phyloP scores from a whole-genome alignment of 23 red algal genomes.

The Gracilariopsis chorda region DNA sequence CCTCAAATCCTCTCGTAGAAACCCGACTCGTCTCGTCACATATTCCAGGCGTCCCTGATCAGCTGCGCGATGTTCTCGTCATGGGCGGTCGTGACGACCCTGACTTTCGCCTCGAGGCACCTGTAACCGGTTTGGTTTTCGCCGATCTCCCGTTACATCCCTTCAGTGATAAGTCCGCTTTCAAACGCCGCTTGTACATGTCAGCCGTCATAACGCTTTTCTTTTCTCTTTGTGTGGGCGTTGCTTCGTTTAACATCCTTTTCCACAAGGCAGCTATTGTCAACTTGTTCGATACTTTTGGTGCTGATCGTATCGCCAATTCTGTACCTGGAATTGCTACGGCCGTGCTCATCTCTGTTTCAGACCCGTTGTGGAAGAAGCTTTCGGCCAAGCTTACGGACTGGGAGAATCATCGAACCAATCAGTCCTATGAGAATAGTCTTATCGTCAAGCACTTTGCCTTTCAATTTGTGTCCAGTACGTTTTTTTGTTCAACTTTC shows the following conservation, averaged over 20 bases:
- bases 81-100: constrained; percentile 38
- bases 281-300: constrained; percentile 13
- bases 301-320: constrained; percentile 9
- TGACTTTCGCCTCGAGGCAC: constrained; percentile 49
- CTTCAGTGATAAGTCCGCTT: not conserved
- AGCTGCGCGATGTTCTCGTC: not conserved
- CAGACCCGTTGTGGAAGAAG: constrained; percentile 55
- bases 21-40: not conserved
- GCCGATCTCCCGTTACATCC: constrained; percentile 44
- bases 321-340: constrained; percentile 59
- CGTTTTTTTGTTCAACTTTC: not conserved
- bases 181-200: constrained; percentile 17
- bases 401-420: constrained; percentile 74
- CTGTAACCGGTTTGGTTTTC: constrained; percentile 47
- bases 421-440: constrained; percentile 52
- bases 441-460: constrained; percentile 72
- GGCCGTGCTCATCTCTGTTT: constrained; percentile 49
- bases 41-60: not conserved
- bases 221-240: constrained; percentile 16
- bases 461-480: constrained; percentile 78
- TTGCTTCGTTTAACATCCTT: constrained; percentile 18
- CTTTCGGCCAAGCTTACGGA: constrained; percentile 31
- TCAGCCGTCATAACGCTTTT: constrained; percentile 36
- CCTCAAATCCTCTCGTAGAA: not conserved
- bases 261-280: constrained; percentile 39